These are phyloP conservation scores for Sporisorium scitamineum DNA, from an alignment of 1,284 basidiomycete species.

Conservation along the genomic window DNA sequence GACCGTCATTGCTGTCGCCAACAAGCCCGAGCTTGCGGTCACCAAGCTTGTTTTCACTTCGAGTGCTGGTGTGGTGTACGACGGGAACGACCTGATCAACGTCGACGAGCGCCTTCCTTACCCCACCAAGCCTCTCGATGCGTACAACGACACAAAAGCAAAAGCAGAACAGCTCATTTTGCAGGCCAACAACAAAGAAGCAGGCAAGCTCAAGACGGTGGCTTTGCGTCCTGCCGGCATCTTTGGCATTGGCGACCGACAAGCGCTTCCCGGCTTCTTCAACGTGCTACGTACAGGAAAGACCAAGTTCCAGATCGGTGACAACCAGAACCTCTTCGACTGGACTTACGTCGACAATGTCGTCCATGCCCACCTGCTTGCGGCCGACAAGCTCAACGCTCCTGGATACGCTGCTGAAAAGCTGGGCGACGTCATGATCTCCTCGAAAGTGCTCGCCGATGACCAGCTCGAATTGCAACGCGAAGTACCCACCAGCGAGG, in stretches of 20 bases:
- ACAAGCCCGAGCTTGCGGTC: slow-evolving; percentile 74
- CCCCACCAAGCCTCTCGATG: slow-evolving; percentile 83
- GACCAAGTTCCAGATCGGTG: slow-evolving; percentile 92
- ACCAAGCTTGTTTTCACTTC: slow-evolving; percentile 94
- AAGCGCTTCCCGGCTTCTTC: slow-evolving; percentile 84
- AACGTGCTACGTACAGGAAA: slow-evolving; percentile 82
- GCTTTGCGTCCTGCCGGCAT: slow-evolving; percentile 95
- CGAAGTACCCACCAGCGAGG: slow-evolving; percentile 58
- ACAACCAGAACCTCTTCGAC: slow-evolving; percentile 94
- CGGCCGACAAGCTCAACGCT: slow-evolving; percentile 80
- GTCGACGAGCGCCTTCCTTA: slow-evolving; percentile 88
- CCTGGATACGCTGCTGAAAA: slow-evolving; percentile 68
- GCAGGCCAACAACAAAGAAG: slow-evolving; percentile 81
- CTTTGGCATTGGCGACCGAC: slow-evolving; percentile 94
- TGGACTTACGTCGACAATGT: slow-evolving; percentile 98
- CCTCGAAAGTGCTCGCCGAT: slow-evolving; percentile 36
- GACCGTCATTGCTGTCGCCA: slow-evolving; percentile 82
- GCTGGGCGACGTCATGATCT: slow-evolving; percentile 54
- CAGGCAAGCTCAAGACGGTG: slow-evolving; percentile 82
- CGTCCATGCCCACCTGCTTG: slow-evolving; percentile 92
- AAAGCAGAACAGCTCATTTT: slow-evolving; percentile 87
- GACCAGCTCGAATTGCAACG: slow-evolving; percentile 47
- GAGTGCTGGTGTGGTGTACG: slow-evolving; percentile 92
- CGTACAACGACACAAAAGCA: slow-evolving; percentile 97
- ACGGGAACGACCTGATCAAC: slow-evolving; percentile 83